Base-by-base conservation (phyloP, 345 rosid genomes). In the Hypericum androsaemum region DNA sequence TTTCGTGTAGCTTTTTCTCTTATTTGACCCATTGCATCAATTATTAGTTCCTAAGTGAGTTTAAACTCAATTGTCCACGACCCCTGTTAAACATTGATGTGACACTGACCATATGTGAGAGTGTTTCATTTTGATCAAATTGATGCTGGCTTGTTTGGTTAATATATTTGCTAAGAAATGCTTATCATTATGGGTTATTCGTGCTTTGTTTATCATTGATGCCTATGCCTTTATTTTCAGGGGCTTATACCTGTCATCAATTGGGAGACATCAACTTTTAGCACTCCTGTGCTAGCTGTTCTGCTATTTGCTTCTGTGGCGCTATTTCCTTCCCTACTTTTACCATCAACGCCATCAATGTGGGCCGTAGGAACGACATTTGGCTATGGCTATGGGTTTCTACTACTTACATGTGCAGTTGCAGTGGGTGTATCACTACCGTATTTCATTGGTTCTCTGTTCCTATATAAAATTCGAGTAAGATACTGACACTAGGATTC, bases 311-410 rank as follows among this genome's bases (percentile, higher is more conserved):
- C 65, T 51, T 58, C 69, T 2, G 17, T 68, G 35, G 50, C 71
- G 0, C 0, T 68, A 17, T 68, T 71, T 28, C 80, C 76, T 0
- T 1, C 40, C 15, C 0, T 75, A n/a, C 62, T 69, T 32, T 15
- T 75, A 22, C 76, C 79, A 7, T 64, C 76, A 0, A 54, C 76
- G 0, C 79, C 79, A n/a, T 59, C 76, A 1, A 45, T 75, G 58
- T 75, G 79, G 79, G 41, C 68, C 32, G 76, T 74, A 0, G 74
- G 79, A 52, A 58, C 71, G 71, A 37, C 70, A 41, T 75, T 64
- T 37, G 67, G 66, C 16, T 71, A 75, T 13, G 71, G 60, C 22
- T 47, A 39, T 11, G 80, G 76, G 12, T 62, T 67, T 12, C 36
- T 65, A 1, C 15, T 75, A 2, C 60, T 68, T 6, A 59, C 62